A percentile compares a stretch with the other conserved stretches of the same genome.
Conservation (phyloP, 257 asterid species). For the Primulina tabacum region DNA sequence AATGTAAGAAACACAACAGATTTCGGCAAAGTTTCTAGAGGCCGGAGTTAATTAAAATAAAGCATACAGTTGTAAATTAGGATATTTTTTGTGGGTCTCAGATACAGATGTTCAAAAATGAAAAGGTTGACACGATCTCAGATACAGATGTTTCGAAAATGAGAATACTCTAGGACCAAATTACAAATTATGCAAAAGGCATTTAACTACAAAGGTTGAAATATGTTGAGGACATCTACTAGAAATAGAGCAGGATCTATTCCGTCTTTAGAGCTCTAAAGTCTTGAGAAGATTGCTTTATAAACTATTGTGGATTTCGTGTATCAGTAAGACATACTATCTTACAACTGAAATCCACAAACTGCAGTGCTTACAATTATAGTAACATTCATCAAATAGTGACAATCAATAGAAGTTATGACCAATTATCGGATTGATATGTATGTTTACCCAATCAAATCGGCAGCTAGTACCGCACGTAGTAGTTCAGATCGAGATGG, state of each 20-base stretch:
- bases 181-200: conserved; percentile 13
- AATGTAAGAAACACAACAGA: neutral
- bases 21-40: neutral
- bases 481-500: conserved; percentile 88
- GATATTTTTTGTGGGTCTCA: neutral
- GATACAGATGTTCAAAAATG: too few relatives aligned
- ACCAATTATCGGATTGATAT: conserved; percentile 6
- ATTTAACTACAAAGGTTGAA: neutral
- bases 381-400: neutral
- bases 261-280: too few relatives aligned
- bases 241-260: too few relatives aligned
- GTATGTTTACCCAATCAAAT: conserved; percentile 73
- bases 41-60: conserved; percentile 6
- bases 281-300: too few relatives aligned
- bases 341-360: too few relatives aligned
- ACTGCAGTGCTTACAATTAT: neutral
- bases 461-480: conserved; percentile 81
- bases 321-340: too few relatives aligned
- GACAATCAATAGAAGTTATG: neutral
- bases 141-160: too few relatives aligned
- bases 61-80: conserved; percentile 10
- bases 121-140: too few relatives aligned
- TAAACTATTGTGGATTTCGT: too few relatives aligned
- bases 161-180: neutral
- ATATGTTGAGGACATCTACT: too few relatives aligned